phyloP scores from a whole-genome alignment of 108 stramenopile species.

The Cafeteria roenbergensis region DNA sequence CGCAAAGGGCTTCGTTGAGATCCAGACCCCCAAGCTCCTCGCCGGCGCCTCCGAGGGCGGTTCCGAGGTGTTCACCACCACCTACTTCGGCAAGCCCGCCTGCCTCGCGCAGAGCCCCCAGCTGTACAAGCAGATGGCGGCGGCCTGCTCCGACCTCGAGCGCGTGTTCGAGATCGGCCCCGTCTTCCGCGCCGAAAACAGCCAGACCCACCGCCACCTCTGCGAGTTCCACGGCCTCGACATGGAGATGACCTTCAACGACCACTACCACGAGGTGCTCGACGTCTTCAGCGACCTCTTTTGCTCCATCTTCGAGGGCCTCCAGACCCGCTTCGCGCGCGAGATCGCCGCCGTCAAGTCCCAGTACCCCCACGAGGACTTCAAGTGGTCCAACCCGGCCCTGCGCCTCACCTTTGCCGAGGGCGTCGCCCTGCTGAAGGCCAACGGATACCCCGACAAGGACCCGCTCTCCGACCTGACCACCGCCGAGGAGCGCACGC shows the following conservation, averaged over 20 bases:
- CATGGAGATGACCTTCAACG: slow-evolving; percentile 92
- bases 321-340: slow-evolving; percentile 61
- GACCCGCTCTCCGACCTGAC: slow-evolving; percentile 77
- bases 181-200: slow-evolving; percentile 97
- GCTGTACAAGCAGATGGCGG: slow-evolving; percentile 95
- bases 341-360: slow-evolving; percentile 76
- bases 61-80: slow-evolving; percentile 77
- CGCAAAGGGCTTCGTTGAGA: slow-evolving; percentile 76
- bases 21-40: slow-evolving; percentile 92
- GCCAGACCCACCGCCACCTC: slow-evolving; percentile 86
- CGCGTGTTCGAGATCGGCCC: slow-evolving; percentile 95
- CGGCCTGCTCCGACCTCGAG: slow-evolving; percentile 93
- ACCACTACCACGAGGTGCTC: slow-evolving; percentile 96
- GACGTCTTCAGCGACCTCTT: slow-evolving; percentile 89
- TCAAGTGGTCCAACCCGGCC: slow-evolving; percentile 62
- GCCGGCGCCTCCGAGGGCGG: slow-evolving; percentile 95
- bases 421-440: slow-evolving; percentile 37
- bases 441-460: slow-evolving; percentile 35
- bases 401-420: slow-evolving; percentile 37
- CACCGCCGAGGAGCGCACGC: slow-evolving; percentile 90
- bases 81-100: slow-evolving; percentile 84
- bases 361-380: slow-evolving; percentile 90
- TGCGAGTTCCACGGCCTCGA: slow-evolving; percentile 99
- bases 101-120: slow-evolving; percentile 96
- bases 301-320: slow-evolving; percentile 84